Evolutionary conservation across 2,329 filamentous ascomycete genomes (phyloP).

Genomic region (Sarocladium kiliense): DNA sequence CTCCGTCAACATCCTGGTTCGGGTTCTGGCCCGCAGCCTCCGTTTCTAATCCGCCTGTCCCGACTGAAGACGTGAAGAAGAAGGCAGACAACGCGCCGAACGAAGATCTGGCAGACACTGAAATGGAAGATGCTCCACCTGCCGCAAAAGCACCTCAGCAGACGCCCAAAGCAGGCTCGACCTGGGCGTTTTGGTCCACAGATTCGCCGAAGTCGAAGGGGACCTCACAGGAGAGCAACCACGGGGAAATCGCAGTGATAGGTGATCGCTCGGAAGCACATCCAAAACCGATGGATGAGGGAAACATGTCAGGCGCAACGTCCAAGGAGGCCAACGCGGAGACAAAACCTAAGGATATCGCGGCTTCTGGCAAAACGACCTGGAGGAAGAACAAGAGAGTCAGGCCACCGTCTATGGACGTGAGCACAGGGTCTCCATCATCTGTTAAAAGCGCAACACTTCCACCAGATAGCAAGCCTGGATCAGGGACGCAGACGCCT

Average conservation of each 20-base stretch:
- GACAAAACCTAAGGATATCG: slow-evolving; percentile 26
- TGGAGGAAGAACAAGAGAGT: slow-evolving; percentile 44
- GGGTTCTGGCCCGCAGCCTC: slow-evolving; percentile 30
- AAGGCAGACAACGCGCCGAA: slow-evolving; percentile 31
- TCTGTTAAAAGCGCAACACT: slow-evolving; percentile 16
- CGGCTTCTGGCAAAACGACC: slow-evolving; percentile 21
- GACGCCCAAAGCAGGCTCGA: slow-evolving; percentile 52
- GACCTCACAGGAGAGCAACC: slow-evolving; percentile 18
- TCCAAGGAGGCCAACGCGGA: slow-evolving; percentile 23
- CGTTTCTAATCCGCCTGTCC: slow-evolving; percentile 10
- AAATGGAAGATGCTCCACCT: slow-evolving; percentile 34
- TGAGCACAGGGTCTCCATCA: slow-evolving; percentile 32
- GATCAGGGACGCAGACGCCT: background rate
- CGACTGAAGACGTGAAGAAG: slow-evolving; percentile 14
- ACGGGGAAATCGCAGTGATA: slow-evolving; percentile 52
- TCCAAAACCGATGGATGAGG: slow-evolving; percentile 40
- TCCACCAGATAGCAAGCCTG: background rate
- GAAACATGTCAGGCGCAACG: slow-evolving; percentile 31
- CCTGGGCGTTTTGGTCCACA: slow-evolving; percentile 78
- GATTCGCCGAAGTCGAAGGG: slow-evolving; percentile 37
- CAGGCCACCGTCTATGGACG: slow-evolving; percentile 43
- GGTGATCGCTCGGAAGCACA: slow-evolving; percentile 52
- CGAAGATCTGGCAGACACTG: slow-evolving; percentile 15
- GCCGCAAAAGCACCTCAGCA: slow-evolving; percentile 23
- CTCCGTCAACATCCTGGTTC: slow-evolving; percentile 32